Conservation (phyloP, 306 rosid species). For the Quillaja saponaria region DNA sequence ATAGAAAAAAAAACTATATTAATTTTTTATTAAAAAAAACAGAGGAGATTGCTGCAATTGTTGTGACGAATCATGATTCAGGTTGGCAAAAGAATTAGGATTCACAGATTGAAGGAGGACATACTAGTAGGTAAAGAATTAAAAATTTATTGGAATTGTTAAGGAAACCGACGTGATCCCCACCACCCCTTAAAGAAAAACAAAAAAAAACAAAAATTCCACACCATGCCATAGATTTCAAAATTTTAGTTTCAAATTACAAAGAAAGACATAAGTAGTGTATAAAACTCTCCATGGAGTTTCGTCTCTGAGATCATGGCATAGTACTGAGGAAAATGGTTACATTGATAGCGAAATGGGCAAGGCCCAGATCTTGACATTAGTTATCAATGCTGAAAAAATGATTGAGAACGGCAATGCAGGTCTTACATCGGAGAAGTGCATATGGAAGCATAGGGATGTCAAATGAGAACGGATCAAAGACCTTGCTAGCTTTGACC, state of each 20-base stretch:
- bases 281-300: constrained; percentile 90
- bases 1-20: too few relatives aligned
- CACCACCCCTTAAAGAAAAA: too few relatives aligned
- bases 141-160: too few relatives aligned
- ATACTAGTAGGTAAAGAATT: too few relatives aligned
- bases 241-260: too few relatives aligned
- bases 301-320: constrained; percentile 74
- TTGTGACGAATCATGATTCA: constrained; percentile 29
- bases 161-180: too few relatives aligned
- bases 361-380: constrained; percentile 99
- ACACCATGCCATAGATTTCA: too few relatives aligned
- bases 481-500: constrained; percentile 89
- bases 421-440: constrained; percentile 89
- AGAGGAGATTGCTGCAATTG: constrained; percentile 57
- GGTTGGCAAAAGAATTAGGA: constrained; percentile 30
- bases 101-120: constrained; percentile 40
- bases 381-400: constrained; percentile 75
- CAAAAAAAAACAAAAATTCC: too few relatives aligned
- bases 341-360: constrained; percentile 85
- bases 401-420: constrained; percentile 78
- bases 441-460: constrained; percentile 79
- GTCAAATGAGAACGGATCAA: constrained; percentile 78
- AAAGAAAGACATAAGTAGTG: constrained; percentile 68
- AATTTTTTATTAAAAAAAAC: too few relatives aligned
- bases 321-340: constrained; percentile 86